Conservation (phyloP, 345 rosid genomes). For the Hibiscus tridactylites region DNA sequence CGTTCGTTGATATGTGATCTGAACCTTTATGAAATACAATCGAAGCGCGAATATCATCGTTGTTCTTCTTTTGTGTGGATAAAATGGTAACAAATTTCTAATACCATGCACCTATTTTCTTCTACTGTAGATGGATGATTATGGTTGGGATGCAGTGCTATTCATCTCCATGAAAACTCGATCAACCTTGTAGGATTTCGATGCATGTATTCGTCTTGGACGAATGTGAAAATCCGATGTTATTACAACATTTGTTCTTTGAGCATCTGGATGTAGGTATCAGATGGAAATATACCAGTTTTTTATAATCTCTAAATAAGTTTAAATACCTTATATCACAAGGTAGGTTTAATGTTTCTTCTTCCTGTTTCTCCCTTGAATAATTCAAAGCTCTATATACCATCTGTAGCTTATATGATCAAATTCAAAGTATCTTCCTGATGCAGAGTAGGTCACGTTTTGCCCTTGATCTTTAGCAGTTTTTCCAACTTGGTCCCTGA, state of each 20-base stretch:
- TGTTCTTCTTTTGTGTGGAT: background rate
- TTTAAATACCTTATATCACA: background rate
- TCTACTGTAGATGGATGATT: conserved; percentile 16
- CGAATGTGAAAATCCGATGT: background rate
- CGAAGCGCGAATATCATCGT: background rate
- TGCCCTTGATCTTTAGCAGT: background rate
- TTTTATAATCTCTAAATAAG: background rate
- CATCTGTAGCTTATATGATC: background rate
- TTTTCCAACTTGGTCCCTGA: too few species aligned
- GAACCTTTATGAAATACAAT: background rate
- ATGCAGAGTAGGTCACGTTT: background rate
- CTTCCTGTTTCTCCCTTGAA: background rate
- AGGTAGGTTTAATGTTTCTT: background rate
- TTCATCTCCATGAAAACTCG: conserved; percentile 6
- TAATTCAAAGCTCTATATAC: background rate
- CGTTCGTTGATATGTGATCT: background rate
- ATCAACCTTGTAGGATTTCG: background rate
- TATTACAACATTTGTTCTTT: background rate
- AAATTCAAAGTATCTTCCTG: background rate
- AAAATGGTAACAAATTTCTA: conserved; percentile 6
- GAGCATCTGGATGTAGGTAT: background rate
- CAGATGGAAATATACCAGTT: background rate
- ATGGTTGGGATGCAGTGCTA: background rate
- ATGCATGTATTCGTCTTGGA: background rate
- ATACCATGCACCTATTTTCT: conserved; percentile 2